Base-by-base conservation (phyloP, 345 rosid species). In the Ricinus communis region DNA sequence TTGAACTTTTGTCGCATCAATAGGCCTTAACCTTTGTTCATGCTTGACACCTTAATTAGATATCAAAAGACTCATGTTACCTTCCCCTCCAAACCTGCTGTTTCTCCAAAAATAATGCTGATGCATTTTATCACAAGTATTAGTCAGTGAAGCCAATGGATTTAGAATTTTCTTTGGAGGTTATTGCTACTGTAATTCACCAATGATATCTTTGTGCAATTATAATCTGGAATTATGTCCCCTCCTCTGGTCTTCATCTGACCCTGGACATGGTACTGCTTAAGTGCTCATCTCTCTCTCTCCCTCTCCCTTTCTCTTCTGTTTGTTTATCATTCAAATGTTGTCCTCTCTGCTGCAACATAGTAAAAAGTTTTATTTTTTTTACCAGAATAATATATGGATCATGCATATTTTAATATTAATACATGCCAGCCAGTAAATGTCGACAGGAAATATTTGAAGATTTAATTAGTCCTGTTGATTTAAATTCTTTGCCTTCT, bases 141-240 rank as follows among this genome's bases (percentile, higher is more conserved):
- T 66, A 24, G 5, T 24, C 4, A 24, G 50, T 60, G 50, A 70
- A 68, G 47, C 71, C 56, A 45, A 70, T 53, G 19, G 21, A 54
- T 53, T 77, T 21, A 52, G 47, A 21, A 5, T 73, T 28, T 70
- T 9, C 31, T 70, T 64, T 85, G 78, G 95, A 91, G 96, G 90
- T 91, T 69, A 87, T 90, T 70, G 93, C 89, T 65, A 86, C 95
- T 52, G 85, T 94, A 85, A 86, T 82, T 10, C 95, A 91, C 76
- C 96, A 91, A 74, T 84, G 38, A 33, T 33, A 33, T 33, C n/a
- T n/a, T n/a, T n/a, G n/a, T n/a, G n/a, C 38, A 33, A 33, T 33
- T 33, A 33, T 33, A 2, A 97, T 80, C 96, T 91, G 38, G 38
- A 33, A 87, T 77, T 94, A 87, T 24, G 96, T 86, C 67, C 96